Percentiles rank a stretch among this genome's conserved stretches.
Conservation (phyloP, 2,329 filamentous ascomycete genomes). For the Aspergillus aculeatinus region DNA sequence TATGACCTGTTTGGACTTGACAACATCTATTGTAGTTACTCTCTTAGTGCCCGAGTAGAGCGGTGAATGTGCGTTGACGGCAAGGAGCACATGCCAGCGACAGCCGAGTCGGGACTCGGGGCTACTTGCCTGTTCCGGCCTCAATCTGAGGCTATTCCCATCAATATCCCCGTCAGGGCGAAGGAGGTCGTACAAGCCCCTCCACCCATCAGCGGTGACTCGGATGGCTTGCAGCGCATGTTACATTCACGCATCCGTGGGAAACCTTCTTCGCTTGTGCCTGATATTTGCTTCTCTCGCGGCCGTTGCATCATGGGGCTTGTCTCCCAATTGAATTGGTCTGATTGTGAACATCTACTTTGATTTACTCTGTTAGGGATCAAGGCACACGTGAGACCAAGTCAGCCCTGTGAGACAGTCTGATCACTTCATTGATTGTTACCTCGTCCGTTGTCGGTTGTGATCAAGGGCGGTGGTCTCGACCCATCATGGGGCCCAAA, state of each 20-base stretch:
- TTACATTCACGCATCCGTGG: neutral
- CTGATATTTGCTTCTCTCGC: neutral
- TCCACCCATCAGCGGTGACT: neutral
- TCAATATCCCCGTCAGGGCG: neutral
- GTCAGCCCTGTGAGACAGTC: neutral
- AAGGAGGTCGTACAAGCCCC: neutral
- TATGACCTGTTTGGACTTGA: neutral
- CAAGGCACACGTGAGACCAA: neutral
- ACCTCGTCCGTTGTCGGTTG: neutral
- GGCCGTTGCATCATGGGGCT: neutral
- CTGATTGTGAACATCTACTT: neutral
- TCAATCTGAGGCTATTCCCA: slow-evolving; percentile 1
- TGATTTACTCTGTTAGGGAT: neutral
- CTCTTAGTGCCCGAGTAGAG: neutral
- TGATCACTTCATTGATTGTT: neutral
- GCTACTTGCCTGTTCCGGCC: neutral
- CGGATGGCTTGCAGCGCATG: neutral
- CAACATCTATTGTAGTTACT: neutral
- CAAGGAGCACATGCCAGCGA: neutral
- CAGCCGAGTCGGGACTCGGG: neutral
- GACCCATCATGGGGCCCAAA: neutral
- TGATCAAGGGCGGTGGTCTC: neutral
- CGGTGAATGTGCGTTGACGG: neutral
- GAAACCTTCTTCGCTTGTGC: neutral
- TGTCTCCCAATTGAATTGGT: neutral